Percentiles rank a stretch among this genome's conserved stretches.
Evolutionary conservation across 805 yeast species (phyloP).

Genomic region (Maudiozyma pseudohumilis): DNA sequence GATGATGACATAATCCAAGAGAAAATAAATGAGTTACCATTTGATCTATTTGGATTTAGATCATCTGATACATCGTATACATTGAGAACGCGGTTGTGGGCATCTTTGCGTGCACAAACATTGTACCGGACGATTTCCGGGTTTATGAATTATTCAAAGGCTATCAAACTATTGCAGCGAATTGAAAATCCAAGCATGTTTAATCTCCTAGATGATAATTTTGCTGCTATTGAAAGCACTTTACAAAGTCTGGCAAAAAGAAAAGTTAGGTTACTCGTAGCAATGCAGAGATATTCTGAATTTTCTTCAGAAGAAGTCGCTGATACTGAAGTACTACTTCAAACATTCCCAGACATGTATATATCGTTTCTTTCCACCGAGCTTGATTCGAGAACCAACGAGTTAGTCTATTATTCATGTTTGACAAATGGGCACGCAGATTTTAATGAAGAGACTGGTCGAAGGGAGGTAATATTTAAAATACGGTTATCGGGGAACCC

Average conservation of each 20-base stretch:
- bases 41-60: conserved; percentile 63
- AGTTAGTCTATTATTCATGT: conserved; percentile 47
- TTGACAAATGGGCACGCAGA: conserved; percentile 53
- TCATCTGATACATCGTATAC: conserved; percentile 52
- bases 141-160: conserved; percentile 66
- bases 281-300: conserved; percentile 76
- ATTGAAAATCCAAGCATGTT: conserved; percentile 53
- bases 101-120: conserved; percentile 75
- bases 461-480: conserved; percentile 51
- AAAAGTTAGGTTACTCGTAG: conserved; percentile 70
- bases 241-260: conserved; percentile 65
- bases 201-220: conserved; percentile 35
- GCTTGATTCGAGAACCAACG: conserved; percentile 15
- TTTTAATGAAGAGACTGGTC: conserved; percentile 44
- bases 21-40: conserved; percentile 54
- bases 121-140: conserved; percentile 77
- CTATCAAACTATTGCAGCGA: conserved; percentile 57
- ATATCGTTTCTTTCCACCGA: conserved; percentile 49
- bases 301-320: conserved; percentile 57
- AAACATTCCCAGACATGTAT: conserved; percentile 59
- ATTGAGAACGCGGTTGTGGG: conserved; percentile 76
- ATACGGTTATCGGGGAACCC: conserved; percentile 88
- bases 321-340: conserved; percentile 56
- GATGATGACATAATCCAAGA: conserved; percentile 26
- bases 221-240: conserved; percentile 52